Evolutionary conservation across 768 basidiomycete species (phyloP).

Genomic region (Krasilnikovozyma curviuscula): DNA sequence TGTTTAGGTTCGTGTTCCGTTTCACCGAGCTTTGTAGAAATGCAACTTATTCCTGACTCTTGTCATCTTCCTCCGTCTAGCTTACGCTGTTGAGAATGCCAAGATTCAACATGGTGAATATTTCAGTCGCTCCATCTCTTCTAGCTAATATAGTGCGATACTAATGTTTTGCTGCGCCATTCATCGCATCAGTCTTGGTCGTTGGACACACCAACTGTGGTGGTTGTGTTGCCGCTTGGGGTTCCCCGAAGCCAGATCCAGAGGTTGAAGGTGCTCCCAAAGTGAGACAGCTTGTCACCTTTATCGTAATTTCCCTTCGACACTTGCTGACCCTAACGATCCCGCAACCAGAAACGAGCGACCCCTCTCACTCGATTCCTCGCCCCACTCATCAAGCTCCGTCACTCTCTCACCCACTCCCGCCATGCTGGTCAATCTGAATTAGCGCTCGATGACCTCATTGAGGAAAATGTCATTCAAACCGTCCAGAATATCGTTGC

Average conservation of each 20-base stretch:
- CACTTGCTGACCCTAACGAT: background rate
- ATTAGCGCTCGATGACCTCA: slow-evolving; percentile 3
- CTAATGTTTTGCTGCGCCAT: background rate
- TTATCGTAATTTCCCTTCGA: background rate
- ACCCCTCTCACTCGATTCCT: slow-evolving; percentile 9
- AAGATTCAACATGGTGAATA: slow-evolving; percentile 9
- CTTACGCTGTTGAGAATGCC: slow-evolving; percentile 6
- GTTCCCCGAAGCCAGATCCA: background rate
- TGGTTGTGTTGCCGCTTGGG: slow-evolving; percentile 11
- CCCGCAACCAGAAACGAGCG: background rate
- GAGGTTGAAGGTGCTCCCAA: background rate
- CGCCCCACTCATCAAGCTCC: slow-evolving; percentile 9
- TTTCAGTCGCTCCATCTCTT: background rate
- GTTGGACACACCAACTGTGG: slow-evolving; percentile 13
- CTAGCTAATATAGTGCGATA: background rate
- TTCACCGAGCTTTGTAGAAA: too few relatives aligned
- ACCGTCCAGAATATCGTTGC: slow-evolving; percentile 4
- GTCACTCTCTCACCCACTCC: slow-evolving; percentile 8
- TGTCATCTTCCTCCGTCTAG: too few relatives aligned
- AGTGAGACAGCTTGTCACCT: too few relatives aligned
- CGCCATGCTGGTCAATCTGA: background rate
- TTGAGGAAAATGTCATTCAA: slow-evolving; percentile 9
- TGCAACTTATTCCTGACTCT: too few relatives aligned
- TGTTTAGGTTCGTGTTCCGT: too few relatives aligned
- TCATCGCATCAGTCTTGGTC: slow-evolving; percentile 4